Evolutionary conservation across 345 rosid genomes (phyloP), one percentile per base, ranked within the genome.

Genomic region (Balakata baccata): DNA sequence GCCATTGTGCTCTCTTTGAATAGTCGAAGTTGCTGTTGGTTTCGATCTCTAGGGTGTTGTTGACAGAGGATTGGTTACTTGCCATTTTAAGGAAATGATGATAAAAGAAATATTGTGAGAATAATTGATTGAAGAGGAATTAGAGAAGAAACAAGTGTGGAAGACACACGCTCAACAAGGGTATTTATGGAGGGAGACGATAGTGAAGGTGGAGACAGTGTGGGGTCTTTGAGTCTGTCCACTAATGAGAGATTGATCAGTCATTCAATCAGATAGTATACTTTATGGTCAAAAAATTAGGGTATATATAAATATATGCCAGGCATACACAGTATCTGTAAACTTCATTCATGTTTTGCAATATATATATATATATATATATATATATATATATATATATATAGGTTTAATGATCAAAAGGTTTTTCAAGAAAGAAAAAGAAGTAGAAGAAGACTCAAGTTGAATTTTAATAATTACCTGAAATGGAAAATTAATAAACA

Each of bases 1-100:
- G 92, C 98, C 98, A 94, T 53, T 90, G 98, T 18, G 98, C 81
- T 8, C 98, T 81, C 79, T 92, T 92, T 1, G 94, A 84, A 86
- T 92, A 92, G 79, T 94, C 86, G 7, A 87, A 89, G 4, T 82
- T 74, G 16, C 70, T 68, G 18, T 54, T 18, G 0, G 57, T 22
- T 50, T 81, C 75, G 18, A 70, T 37, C 37, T 71, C 83, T 38
- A 63, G 78, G 77, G 45, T 65, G 78, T 75, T 80, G 54, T 66
- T 73, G 71, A 64, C 58, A 25, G 80, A 75, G 53, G 77, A 63
- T 81, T 76, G 86, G 73, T 75, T 72, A 50, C 63, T 34, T 54
- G 84, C 79, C 85, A 75, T 86, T 47, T 47, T 80, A 37, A 73
- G 70, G 39, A 43, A 68, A 22, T 46, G 23, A 53, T 10, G 39